Conservation (phyloP, 2,329 filamentous ascomycete species). For the Colletotrichum sp. region DNA sequence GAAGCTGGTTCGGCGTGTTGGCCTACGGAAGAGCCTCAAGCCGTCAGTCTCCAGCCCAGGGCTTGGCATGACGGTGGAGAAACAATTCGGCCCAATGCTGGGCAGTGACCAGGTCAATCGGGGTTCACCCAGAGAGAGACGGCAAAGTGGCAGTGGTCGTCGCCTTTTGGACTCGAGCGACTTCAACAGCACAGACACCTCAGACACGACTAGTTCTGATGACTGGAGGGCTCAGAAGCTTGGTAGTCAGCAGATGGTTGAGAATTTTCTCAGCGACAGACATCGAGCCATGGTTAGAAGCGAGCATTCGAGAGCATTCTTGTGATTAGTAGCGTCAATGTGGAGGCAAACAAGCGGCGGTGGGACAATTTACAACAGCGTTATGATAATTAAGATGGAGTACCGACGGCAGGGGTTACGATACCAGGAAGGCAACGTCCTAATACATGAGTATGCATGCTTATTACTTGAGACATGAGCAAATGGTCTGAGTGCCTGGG, state of each 20-base stretch:
- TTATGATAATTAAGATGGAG: neutral
- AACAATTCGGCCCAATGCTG: neutral
- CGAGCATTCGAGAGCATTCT: slow-evolving; percentile 38
- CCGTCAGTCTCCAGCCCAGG: slow-evolving; percentile 8
- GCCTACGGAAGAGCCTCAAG: neutral
- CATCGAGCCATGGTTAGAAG: slow-evolving; percentile 45
- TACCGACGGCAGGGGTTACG: neutral
- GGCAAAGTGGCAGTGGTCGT: neutral
- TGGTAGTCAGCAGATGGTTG: slow-evolving; percentile 59
- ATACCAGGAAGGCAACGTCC: neutral
- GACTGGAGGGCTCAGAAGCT: slow-evolving; percentile 37
- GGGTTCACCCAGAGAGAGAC: neutral
- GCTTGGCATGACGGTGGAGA: neutral
- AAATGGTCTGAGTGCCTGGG: neutral
- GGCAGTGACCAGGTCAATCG: neutral
- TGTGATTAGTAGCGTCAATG: slow-evolving; percentile 24
- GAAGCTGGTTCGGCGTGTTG: slow-evolving; percentile 2
- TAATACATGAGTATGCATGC: slow-evolving; percentile 6
- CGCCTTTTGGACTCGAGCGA: neutral
- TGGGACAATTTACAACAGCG: neutral
- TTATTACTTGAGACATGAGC: neutral
- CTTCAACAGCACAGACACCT: neutral
- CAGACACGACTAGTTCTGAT: neutral
- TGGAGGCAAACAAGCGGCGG: neutral
- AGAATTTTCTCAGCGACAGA: slow-evolving; percentile 57